phyloP scores from a whole-genome alignment of 768 basidiomycete species.

The Suillus lakei region DNA sequence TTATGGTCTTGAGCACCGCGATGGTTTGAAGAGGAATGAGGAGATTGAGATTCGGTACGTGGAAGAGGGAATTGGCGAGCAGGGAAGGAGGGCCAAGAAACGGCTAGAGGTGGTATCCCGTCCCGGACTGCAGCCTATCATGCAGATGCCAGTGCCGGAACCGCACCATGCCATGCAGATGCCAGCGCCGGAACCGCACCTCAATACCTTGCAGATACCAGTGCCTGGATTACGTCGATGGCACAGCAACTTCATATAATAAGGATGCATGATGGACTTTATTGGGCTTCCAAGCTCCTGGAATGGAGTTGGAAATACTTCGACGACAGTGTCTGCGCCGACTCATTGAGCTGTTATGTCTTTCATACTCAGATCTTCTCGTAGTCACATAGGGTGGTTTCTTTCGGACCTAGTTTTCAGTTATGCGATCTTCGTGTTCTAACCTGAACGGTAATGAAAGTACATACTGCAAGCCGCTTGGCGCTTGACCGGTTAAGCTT shows the following conservation, averaged over 20 bases:
- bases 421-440: background rate
- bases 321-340: background rate
- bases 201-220: background rate
- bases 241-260: background rate
- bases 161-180: too few relatives aligned
- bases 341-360: background rate
- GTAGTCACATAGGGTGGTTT: background rate
- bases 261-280: background rate
- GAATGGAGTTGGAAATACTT: background rate
- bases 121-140: background rate
- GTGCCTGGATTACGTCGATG: background rate
- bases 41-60: background rate
- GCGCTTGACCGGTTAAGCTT: too few relatives aligned
- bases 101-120: background rate
- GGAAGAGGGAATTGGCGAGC: background rate
- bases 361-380: background rate
- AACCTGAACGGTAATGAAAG: background rate
- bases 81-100: background rate
- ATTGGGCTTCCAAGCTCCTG: background rate
- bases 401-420: background rate
- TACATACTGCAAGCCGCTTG: background rate
- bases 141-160: background rate
- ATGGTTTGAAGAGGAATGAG: conserved; percentile 6
- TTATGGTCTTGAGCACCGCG: background rate
- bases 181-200: background rate